phyloP scores from a whole-genome alignment of 75 land plant genomes.

The Gnetum montanum region DNA sequence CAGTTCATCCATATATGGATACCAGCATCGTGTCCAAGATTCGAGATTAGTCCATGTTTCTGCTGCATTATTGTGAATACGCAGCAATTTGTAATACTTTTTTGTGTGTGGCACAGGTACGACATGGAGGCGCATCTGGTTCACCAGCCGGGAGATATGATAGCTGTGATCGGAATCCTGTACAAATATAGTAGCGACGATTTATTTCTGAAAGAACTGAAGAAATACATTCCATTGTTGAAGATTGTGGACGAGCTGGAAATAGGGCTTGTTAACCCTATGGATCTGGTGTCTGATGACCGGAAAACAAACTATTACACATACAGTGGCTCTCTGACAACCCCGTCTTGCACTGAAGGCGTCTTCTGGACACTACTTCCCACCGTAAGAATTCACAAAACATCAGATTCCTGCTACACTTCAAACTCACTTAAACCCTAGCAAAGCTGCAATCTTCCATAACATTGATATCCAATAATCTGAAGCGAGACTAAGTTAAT shows the following conservation, averaged over 20 bases:
- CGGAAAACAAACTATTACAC: slow-evolving; percentile 13
- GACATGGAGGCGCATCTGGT: slow-evolving; percentile 36
- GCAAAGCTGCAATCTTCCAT: background rate
- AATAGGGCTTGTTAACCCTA: background rate
- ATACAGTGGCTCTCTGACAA: slow-evolving; percentile 32
- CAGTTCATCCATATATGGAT: no score
- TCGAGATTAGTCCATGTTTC: background rate
- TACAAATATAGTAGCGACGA: slow-evolving; percentile 22
- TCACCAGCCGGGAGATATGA: slow-evolving; percentile 10
- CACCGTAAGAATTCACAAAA: background rate
- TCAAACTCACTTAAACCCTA: background rate
- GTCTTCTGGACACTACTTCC: slow-evolving; percentile 8
- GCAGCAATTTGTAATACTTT: background rate
- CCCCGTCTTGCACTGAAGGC: slow-evolving; percentile 19
- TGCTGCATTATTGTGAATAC: background rate
- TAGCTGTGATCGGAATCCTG: slow-evolving; percentile 30
- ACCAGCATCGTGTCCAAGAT: no score
- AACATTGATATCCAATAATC: background rate
- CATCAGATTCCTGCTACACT: no score
- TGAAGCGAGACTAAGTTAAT: background rate
- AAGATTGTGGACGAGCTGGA: background rate
- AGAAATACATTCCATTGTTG: background rate
- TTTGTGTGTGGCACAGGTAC: slow-evolving; percentile 11
- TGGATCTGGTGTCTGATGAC: slow-evolving; percentile 3
- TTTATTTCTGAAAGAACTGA: slow-evolving; percentile 6